Evolutionary conservation across 495 filamentous ascomycete genomes (phyloP).

Genomic region (Jackrogersella multiformis): DNA sequence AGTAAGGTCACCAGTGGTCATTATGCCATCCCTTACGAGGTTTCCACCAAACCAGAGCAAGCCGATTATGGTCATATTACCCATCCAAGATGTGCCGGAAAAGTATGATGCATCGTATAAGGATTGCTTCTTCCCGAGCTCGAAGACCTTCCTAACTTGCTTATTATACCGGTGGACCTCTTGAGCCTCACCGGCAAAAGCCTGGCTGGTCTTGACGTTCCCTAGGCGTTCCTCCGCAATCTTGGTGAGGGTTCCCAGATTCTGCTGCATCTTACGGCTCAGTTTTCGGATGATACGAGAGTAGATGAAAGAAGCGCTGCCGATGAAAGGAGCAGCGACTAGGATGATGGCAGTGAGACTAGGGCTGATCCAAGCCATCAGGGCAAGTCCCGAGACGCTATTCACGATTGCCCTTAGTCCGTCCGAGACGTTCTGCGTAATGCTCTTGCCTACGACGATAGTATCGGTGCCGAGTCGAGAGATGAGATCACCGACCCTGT

Average conservation of each 20-base stretch:
- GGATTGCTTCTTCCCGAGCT: conserved; percentile 84
- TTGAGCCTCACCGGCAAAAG: conserved; percentile 90
- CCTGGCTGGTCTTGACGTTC: conserved; percentile 94
- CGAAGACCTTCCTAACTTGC: conserved; percentile 91
- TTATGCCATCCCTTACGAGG: conserved; percentile 84
- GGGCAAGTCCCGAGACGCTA: conserved; percentile 82
- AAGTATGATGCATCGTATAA: conserved; percentile 92
- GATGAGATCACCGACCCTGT: conserved; percentile 94
- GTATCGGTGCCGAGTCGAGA: conserved; percentile 95
- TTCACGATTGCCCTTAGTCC: conserved; percentile 88
- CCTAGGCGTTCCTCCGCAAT: conserved; percentile 95
- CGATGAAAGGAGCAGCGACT: conserved; percentile 90
- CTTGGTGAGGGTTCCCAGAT: conserved; percentile 89
- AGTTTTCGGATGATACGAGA: conserved; percentile 86
- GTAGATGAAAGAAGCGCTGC: conserved; percentile 90
- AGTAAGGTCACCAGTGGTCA: conserved; percentile 92
- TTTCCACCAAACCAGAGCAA: conserved; percentile 89
- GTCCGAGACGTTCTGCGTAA: conserved; percentile 97
- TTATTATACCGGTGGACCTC: conserved; percentile 91
- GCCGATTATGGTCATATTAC: conserved; percentile 95
- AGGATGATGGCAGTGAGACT: conserved; percentile 88
- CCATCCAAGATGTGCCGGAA: conserved; percentile 84
- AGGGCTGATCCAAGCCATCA: conserved; percentile 93
- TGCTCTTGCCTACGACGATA: conserved; percentile 96
- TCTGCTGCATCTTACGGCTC: conserved; percentile 90